Conservation (phyloP, 23 red algal genomes). For the Gracilaria caudata region DNA sequence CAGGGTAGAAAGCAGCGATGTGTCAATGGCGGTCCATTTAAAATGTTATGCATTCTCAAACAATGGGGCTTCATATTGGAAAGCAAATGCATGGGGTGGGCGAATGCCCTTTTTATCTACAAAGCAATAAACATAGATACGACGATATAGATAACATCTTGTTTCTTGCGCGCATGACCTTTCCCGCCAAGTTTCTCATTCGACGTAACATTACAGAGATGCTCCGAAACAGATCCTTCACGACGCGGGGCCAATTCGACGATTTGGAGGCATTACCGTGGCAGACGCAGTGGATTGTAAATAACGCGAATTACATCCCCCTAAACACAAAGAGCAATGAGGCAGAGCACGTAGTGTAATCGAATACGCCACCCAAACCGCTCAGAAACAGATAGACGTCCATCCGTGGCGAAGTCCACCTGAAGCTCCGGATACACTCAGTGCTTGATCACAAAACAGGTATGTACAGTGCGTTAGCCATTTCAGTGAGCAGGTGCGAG, state of each 20-base stretch:
- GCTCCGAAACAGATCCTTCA: background rate
- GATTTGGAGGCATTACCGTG: background rate
- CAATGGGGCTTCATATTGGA: background rate
- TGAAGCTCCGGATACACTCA: background rate
- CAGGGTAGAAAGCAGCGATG: background rate
- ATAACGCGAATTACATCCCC: background rate
- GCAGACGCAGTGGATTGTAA: background rate
- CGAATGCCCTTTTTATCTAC: background rate
- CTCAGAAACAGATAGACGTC: background rate
- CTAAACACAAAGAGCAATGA: background rate
- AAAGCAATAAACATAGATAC: background rate
- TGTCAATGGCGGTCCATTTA: background rate
- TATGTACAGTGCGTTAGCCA: background rate
- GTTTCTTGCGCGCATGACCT: background rate
- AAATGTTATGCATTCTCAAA: too few relatives aligned
- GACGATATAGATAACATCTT: background rate
- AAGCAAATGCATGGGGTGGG: background rate
- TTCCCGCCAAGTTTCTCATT: background rate
- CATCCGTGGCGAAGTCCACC: background rate
- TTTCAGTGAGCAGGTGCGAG: background rate
- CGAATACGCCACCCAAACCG: too few relatives aligned
- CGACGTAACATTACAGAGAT: background rate
- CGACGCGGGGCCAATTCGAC: background rate
- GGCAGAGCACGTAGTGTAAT: background rate
- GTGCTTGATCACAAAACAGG: background rate